Base-by-base conservation (phyloP, 2,329 filamentous ascomycete species). In the Penicillium sp. region DNA sequence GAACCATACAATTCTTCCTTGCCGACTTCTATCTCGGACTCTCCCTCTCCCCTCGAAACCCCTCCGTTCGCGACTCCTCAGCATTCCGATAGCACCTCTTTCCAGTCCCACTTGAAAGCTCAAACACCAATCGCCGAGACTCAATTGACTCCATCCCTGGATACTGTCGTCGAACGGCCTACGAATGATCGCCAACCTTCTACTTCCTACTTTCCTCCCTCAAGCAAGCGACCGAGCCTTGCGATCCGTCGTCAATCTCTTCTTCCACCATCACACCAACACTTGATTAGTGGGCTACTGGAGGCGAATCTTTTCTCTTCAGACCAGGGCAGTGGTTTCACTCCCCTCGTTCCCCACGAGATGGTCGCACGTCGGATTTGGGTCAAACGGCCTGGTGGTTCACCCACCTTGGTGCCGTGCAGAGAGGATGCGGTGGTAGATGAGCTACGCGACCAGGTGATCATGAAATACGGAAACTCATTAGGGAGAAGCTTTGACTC, bases 391-490 rank as follows among this genome's bases (percentile, higher is more conserved):
- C 89, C 89, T 19, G 84, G 88, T 61, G 89, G 87, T 56, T 97
- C 93, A 54, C 86, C 93, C 37, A 99, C 94, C 14, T 81, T 94
- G 67, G 88, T 99, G 53, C 86, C 88, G 58, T 89, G 96, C 66
- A 82, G 85, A 64, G 89, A 96, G 67, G 91, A 95, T 67, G 91
- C 96, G 69, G 78, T 97, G 65, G 92, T 97, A 55, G 94, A 99
- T 73, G 93, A 97, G 75, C 88, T 96, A 59, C 88, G 93, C 65
- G 94, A 97, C 65, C 85, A 91, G 80, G 94, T 97, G 55, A 78
- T 97, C 65, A 86, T 85, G 68, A 97, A 97, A 78, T 99, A 97
- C 73, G 86, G 87, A 65, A 97, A 99, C 75, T 95, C 91, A 14
- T 81, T 99, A 26, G 93, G 93, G 48, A 87, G 87, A 65, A 89